Percentiles rank a stretch among this genome's conserved stretches.
Evolutionary conservation across 228 moss, liverwort and hornwort species (phyloP).

Genomic region (Sphagnum magellanicum): DNA sequence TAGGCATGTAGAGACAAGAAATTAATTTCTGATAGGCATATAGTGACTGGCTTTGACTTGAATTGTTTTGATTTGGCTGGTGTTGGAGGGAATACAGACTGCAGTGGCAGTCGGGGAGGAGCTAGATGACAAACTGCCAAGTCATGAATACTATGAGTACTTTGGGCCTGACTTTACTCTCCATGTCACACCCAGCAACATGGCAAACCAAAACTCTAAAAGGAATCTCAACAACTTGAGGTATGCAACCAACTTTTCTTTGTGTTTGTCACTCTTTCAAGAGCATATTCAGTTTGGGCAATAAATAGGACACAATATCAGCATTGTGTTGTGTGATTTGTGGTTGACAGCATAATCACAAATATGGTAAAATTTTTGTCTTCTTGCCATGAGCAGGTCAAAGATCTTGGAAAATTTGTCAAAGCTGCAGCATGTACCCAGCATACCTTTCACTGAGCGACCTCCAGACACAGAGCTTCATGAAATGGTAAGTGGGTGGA

Average conservation of each 20-base stretch:
- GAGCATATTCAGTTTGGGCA: background rate
- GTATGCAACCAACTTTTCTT: constrained; percentile 17
- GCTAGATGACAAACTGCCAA: constrained; percentile 82
- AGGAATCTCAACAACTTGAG: constrained; percentile 55
- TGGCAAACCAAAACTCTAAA: constrained; percentile 72
- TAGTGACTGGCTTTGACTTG: too few species aligned
- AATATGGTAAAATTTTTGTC: background rate
- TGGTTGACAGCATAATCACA: background rate
- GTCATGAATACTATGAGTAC: constrained; percentile 83
- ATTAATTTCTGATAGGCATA: background rate
- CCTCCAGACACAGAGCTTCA: constrained; percentile 75
- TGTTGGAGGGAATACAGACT: constrained; percentile 31
- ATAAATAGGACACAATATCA: background rate
- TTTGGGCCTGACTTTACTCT: constrained; percentile 90
- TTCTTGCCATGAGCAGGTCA: constrained; percentile 29
- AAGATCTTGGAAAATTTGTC: constrained; percentile 78
- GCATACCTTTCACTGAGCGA: constrained; percentile 79
- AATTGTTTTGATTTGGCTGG: background rate
- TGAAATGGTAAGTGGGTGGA: constrained; percentile 33
- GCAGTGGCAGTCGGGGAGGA: constrained; percentile 92
- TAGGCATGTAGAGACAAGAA: background rate
- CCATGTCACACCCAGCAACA: constrained; percentile 86
- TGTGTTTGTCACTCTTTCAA: background rate
- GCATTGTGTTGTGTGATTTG: background rate
- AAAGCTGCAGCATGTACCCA: constrained; percentile 73